phyloP scores from a whole-genome alignment of 1,139 yeast genomes.

The Eremothecium cymbalariae region DNA sequence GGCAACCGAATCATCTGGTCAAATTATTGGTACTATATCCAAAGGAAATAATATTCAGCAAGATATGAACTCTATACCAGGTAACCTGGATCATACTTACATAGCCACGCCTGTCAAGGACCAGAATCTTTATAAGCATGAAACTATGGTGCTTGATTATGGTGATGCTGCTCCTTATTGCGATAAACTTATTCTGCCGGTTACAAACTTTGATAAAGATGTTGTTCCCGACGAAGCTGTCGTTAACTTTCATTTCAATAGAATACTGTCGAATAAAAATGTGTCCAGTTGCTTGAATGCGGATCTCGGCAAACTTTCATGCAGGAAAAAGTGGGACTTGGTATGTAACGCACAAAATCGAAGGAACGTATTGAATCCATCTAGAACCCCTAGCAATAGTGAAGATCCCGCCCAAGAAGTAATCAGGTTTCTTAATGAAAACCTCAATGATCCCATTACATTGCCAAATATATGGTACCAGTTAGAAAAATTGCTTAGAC shows the following conservation, averaged over 20 bases:
- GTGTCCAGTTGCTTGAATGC: conserved; percentile 20
- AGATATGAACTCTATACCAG: no score
- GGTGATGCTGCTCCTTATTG: no score
- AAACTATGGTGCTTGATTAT: no score
- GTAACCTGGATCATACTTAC: no score
- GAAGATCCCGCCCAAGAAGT: background rate
- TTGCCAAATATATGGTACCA: conserved; percentile 13
- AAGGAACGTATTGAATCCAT: background rate
- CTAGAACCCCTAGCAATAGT: background rate
- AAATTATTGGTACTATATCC: no score
- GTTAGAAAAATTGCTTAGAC: conserved; percentile 22
- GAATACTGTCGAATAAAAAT: conserved; percentile 17
- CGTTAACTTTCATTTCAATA: conserved; percentile 16
- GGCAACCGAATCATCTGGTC: no score
- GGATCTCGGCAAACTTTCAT: conserved; percentile 10
- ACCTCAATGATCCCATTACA: background rate
- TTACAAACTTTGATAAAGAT: conserved; percentile 9
- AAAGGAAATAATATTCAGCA: no score
- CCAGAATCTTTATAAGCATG: no score
- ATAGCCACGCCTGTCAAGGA: no score
- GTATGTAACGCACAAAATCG: conserved; percentile 11
- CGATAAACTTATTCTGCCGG: no score
- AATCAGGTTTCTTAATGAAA: conserved; percentile 1
- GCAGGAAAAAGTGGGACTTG: conserved; percentile 12
- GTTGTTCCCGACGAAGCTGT: conserved; percentile 14